Evolutionary conservation across 768 basidiomycete genomes (phyloP).

Genomic region (Boletus patriciae): DNA sequence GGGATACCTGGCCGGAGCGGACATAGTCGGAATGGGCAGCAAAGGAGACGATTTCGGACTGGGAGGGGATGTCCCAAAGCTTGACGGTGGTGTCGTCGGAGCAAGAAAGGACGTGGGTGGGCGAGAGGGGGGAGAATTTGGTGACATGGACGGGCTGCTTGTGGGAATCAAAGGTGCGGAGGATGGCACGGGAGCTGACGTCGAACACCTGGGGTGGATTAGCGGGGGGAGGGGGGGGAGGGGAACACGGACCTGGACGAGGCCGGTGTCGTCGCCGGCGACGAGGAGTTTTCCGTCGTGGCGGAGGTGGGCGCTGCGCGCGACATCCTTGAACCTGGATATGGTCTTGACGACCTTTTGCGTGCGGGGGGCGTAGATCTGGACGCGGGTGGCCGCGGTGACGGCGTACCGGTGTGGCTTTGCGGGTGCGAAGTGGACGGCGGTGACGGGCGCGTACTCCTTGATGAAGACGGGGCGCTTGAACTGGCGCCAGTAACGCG

Average conservation of each 20-base stretch:
- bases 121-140: conserved; percentile 80
- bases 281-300: conserved; percentile 93
- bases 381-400: conserved; percentile 88
- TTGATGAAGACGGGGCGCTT: conserved; percentile 93
- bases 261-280: conserved; percentile 91
- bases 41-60: conserved; percentile 76
- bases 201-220: conserved; percentile 74
- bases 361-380: conserved; percentile 94
- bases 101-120: conserved; percentile 87
- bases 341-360: conserved; percentile 97
- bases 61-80: conserved; percentile 94
- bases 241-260: conserved; percentile 58
- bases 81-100: conserved; percentile 95
- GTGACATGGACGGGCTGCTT: conserved; percentile 96
- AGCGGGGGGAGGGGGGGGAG: not conserved
- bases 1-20: conserved; percentile 85
- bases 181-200: conserved; percentile 87
- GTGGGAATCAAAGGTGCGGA: conserved; percentile 89
- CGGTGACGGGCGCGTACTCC: conserved; percentile 95
- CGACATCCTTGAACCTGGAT: conserved; percentile 95
- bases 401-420: conserved; percentile 95
- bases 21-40: conserved; percentile 92
- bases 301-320: conserved; percentile 84
- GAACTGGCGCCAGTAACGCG: conserved; percentile 84
- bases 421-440: conserved; percentile 84